Evolutionary conservation across 2,329 filamentous ascomycete species (phyloP), one percentile per base, ranked within the genome.

Genomic region (Emericellopsis atlantica): DNA sequence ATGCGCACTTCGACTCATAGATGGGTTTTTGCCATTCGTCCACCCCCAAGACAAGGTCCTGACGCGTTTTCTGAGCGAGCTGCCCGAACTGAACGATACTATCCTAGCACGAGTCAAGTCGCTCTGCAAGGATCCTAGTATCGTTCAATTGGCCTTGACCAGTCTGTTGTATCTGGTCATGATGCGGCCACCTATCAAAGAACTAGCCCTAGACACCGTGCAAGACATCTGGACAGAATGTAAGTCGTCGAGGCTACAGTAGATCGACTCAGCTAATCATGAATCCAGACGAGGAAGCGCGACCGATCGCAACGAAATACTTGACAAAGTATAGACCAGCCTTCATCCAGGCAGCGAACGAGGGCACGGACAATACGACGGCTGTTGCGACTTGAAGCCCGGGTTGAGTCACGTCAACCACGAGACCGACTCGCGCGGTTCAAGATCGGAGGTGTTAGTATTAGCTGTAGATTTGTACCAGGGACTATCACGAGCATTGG

Each of bases 1-100:
- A 53, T 93, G 84, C 74, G 78, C 79, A 3, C 61, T 89, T 45
- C 81, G 80, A 44, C 70, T 96, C n/a, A 70, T 98, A 15, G 88
- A 95, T 54, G 84, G 84, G 2, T 86, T 98, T 51, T 63, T 94
- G 29, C 85, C 86, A 4, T 96, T 95, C 57, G 69, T 96, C n/a
- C 88, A 95, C 54, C 76, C 81, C 2, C 84, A 86, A 45, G 92
- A 98, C 56, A 90, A 92, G 58, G 75, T 94, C 18, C 66, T 98
- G 42, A 89, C 93, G 23, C 78, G 92, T 31, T 94, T 96, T 55
- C 65, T 98, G 36, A 89, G 87, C 39, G 92, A 98, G 59, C 80
- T 98, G 29, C 92, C 92, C 0, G 80, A 84, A 34, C 69, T 98
- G 29, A 86, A 79, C 45, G 60, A 67, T 29, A 70, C 74, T 10